phyloP scores from a whole-genome alignment of 1,284 basidiomycete genomes.

The Phlebopus sp. region DNA sequence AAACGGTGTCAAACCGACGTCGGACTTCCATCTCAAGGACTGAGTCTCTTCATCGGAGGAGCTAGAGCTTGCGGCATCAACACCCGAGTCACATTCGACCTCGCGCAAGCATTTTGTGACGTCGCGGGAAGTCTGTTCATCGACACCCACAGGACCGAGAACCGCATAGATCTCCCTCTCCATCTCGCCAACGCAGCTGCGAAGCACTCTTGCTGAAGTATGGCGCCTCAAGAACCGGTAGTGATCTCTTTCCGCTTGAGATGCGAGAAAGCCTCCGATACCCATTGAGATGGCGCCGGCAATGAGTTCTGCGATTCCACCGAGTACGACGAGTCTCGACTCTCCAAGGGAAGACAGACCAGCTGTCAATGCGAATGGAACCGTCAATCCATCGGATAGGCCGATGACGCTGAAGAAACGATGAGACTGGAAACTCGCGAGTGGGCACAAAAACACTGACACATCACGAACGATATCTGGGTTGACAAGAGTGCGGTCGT shows the following conservation, averaged over 20 bases:
- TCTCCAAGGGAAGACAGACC: slow-evolving; percentile 90
- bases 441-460: slow-evolving; percentile 41
- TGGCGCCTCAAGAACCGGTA: slow-evolving; percentile 79
- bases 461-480: slow-evolving; percentile 85
- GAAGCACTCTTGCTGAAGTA: slow-evolving; percentile 78
- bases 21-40: slow-evolving; percentile 61
- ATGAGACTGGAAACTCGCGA: slow-evolving; percentile 1
- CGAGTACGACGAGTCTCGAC: slow-evolving; percentile 85
- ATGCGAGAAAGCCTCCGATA: slow-evolving; percentile 94
- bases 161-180: slow-evolving; percentile 91
- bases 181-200: slow-evolving; percentile 91
- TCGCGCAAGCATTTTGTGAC: slow-evolving; percentile 76
- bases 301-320: slow-evolving; percentile 89
- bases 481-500: slow-evolving; percentile 77
- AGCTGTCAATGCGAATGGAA: slow-evolving; percentile 88
- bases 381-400: slow-evolving; percentile 93
- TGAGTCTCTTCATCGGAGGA: slow-evolving; percentile 47
- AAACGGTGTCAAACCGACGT: slow-evolving; percentile 86
- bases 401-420: slow-evolving; percentile 75
- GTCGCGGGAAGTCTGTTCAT: slow-evolving; percentile 74
- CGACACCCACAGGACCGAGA: slow-evolving; percentile 86
- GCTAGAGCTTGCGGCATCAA: slow-evolving; percentile 18
- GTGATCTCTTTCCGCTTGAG: slow-evolving; percentile 94
- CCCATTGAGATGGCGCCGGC: slow-evolving; percentile 98
- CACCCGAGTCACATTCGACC: slow-evolving; percentile 51